phyloP scores from a whole-genome alignment of 371 early-diverging fungal genomes.

The Syncephalastrum monosporum region DNA sequence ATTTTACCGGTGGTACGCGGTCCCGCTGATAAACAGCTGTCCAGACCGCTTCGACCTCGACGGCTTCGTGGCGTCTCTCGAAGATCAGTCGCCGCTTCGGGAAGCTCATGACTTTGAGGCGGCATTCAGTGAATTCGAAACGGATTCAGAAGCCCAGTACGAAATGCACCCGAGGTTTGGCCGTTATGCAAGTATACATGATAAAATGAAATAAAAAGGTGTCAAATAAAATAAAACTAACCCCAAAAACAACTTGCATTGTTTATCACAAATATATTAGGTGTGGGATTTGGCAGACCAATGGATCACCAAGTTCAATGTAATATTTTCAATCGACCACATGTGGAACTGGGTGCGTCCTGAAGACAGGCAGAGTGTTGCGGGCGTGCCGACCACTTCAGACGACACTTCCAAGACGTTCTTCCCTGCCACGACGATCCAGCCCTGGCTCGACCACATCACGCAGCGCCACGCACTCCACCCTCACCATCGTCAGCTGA shows the following conservation, averaged over 20 bases:
- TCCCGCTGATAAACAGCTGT: slow-evolving; percentile 26
- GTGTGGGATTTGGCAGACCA: slow-evolving; percentile 49
- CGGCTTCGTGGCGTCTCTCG: slow-evolving; percentile 23
- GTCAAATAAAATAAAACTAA: neutral
- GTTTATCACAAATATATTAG: slow-evolving; percentile 19
- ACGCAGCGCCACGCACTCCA: slow-evolving; percentile 29
- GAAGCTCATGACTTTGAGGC: slow-evolving; percentile 10
- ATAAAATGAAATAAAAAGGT: neutral
- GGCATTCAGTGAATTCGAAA: slow-evolving; percentile 30
- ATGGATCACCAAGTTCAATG: slow-evolving; percentile 49
- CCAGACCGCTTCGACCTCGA: slow-evolving; percentile 34
- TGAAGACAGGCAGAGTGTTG: neutral
- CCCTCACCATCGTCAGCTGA: slow-evolving; percentile 29
- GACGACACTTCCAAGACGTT: slow-evolving; percentile 14
- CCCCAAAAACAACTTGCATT: slow-evolving; percentile 7
- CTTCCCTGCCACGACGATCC: slow-evolving; percentile 16
- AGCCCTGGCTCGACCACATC: slow-evolving; percentile 36
- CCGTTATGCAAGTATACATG: slow-evolving; percentile 32
- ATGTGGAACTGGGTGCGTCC: slow-evolving; percentile 41
- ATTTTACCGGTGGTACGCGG: slow-evolving; percentile 38
- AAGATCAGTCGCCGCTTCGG: slow-evolving; percentile 10
- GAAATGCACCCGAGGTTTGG: slow-evolving; percentile 45
- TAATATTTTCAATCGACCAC: slow-evolving; percentile 43
- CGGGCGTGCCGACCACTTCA: neutral
- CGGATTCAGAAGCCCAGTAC: slow-evolving; percentile 34